Conservation (phyloP, 1,284 basidiomycete species). For the Porodaedalea pini region DNA sequence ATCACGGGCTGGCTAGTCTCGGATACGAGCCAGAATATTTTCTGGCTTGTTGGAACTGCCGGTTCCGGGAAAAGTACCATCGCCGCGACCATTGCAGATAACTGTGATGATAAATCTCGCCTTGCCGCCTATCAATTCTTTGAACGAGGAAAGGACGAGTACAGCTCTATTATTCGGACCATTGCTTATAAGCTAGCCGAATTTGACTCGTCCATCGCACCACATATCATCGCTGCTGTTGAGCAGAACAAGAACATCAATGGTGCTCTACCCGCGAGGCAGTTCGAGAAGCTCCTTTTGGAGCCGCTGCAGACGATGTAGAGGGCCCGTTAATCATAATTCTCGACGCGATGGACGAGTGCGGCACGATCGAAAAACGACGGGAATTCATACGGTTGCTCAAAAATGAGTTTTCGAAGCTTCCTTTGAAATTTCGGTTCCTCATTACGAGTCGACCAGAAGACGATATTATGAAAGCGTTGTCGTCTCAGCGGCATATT, state of each 20-base stretch:
- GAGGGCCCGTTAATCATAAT: conserved; percentile 30
- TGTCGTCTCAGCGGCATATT: not conserved
- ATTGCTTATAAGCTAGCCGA: conserved; percentile 25
- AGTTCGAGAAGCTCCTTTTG: conserved; percentile 34
- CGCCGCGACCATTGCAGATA: conserved; percentile 22
- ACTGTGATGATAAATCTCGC: conserved; percentile 15
- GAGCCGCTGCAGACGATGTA: conserved; percentile 26
- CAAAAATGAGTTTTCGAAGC: conserved; percentile 22
- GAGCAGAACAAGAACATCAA: conserved; percentile 3
- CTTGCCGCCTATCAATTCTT: conserved; percentile 32
- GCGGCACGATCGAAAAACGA: conserved; percentile 26
- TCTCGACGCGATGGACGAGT: conserved; percentile 35
- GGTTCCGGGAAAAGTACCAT: conserved; percentile 26
- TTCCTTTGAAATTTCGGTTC: not conserved
- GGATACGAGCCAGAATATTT: conserved; percentile 15
- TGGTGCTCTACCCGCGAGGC: conserved; percentile 16
- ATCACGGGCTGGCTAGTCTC: conserved; percentile 24
- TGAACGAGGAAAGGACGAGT: conserved; percentile 9
- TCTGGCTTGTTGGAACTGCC: conserved; percentile 21
- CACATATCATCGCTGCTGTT: conserved; percentile 1
- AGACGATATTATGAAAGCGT: not conserved
- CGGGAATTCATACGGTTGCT: conserved; percentile 30
- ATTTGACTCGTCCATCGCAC: conserved; percentile 10
- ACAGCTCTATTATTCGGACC: conserved; percentile 22
- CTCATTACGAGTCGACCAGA: not conserved